Percentiles rank a stretch among this genome's conserved stretches.
phyloP scores from a whole-genome alignment of 306 rosid species.

The Rosa rugosa region DNA sequence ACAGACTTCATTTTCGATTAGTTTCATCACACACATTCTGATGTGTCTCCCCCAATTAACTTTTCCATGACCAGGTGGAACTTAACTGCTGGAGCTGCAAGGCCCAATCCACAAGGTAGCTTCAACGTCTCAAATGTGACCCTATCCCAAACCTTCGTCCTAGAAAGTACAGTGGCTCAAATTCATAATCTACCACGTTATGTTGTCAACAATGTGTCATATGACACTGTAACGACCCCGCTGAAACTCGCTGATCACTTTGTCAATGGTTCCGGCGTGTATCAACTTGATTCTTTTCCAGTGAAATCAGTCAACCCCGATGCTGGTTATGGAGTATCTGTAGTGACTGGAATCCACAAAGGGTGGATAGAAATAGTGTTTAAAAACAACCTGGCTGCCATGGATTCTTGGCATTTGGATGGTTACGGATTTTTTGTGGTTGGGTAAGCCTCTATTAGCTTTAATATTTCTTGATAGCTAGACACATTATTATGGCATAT shows the following conservation, averaged over 20 bases:
- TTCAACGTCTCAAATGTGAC: constrained; percentile 72
- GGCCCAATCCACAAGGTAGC: constrained; percentile 86
- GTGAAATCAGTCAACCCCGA: constrained; percentile 39
- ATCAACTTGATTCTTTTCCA: constrained; percentile 59
- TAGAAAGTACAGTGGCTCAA: constrained; percentile 35
- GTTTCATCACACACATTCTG: neutral
- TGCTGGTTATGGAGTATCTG: constrained; percentile 54
- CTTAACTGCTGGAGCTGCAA: constrained; percentile 78
- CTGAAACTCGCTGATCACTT: constrained; percentile 71
- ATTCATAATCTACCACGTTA: constrained; percentile 33
- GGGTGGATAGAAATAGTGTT: constrained; percentile 79
- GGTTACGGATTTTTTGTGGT: constrained; percentile 72
- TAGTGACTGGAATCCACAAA: constrained; percentile 55
- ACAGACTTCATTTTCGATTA: neutral
- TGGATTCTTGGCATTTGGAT: constrained; percentile 84
- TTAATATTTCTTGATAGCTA: neutral
- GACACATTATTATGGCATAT: neutral
- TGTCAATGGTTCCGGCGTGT: constrained; percentile 56
- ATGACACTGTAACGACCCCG: constrained; percentile 56
- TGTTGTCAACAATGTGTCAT: constrained; percentile 72
- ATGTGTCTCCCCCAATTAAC: neutral
- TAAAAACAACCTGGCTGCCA: constrained; percentile 37
- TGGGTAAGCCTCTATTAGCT: constrained; percentile 41
- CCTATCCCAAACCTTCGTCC: constrained; percentile 62
- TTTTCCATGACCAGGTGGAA: constrained; percentile 60